These are phyloP conservation scores for Agrocybe pediades DNA, from an alignment of 768 basidiomycete genomes.

Conservation along the genomic window DNA sequence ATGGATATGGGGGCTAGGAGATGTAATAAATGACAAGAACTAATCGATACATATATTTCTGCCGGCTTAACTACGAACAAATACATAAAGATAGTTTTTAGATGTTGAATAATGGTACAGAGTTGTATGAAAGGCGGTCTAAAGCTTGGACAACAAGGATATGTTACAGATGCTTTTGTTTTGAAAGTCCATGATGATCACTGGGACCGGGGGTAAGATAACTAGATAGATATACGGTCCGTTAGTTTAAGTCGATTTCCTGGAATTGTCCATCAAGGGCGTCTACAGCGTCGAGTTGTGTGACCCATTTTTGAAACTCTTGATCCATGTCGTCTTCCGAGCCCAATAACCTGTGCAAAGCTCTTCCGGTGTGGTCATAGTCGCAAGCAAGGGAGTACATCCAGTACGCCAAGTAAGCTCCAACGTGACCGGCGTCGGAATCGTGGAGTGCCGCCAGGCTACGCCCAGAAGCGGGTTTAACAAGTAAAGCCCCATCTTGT, in stretches of 20 bases:
- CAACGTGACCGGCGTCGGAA: constrained; percentile 42
- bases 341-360: constrained; percentile 34
- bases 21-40: not conserved
- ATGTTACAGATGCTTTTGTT: constrained; percentile 9
- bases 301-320: constrained; percentile 29
- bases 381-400: constrained; percentile 45
- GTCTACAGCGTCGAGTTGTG: constrained; percentile 20
- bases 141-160: not conserved
- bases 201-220: constrained; percentile 7
- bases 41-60: constrained; percentile 6
- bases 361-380: constrained; percentile 42
- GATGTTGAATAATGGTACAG: constrained; percentile 8
- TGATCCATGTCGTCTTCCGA: constrained; percentile 30
- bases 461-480: constrained; percentile 34
- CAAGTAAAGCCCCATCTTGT: constrained; percentile 16
- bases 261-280: constrained; percentile 1
- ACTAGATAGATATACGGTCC: not conserved
- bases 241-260: not conserved
- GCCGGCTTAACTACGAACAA: not conserved
- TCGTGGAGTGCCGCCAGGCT: constrained; percentile 41
- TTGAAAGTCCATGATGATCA: constrained; percentile 2
- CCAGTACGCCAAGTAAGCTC: constrained; percentile 43
- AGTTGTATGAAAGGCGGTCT: not conserved
- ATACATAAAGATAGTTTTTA: not conserved
- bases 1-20: not conserved